Evolutionary conservation across 192 early-diverging fungal species (phyloP).

Genomic region (Linnemannia hyalina): DNA sequence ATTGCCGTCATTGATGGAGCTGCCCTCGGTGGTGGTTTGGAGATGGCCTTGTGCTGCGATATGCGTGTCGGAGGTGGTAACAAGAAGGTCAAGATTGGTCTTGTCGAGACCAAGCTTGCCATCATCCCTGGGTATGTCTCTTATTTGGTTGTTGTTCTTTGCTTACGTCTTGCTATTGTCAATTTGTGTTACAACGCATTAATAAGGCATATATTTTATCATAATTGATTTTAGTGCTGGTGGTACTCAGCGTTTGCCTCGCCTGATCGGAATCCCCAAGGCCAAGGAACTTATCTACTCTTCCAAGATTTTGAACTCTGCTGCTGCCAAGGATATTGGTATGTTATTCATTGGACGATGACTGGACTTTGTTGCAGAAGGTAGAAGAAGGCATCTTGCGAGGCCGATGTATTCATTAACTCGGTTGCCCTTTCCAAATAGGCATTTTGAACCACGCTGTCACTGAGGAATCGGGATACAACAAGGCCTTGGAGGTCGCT

Average conservation of each 20-base stretch:
- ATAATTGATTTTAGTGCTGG: slow-evolving; percentile 76
- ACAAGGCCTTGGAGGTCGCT: slow-evolving; percentile 85
- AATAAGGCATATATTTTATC: not conserved
- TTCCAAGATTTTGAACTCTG: slow-evolving; percentile 73
- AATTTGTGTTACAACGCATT: not conserved
- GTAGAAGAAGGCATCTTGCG: too few relatives aligned
- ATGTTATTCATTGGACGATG: not conserved
- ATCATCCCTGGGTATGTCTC: slow-evolving; percentile 90
- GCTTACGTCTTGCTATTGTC: not conserved
- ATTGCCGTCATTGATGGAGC: slow-evolving; percentile 95
- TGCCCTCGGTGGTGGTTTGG: slow-evolving; percentile 93
- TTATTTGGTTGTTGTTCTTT: not conserved
- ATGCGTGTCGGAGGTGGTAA: slow-evolving; percentile 84
- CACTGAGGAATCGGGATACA: slow-evolving; percentile 70
- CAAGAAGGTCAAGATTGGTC: slow-evolving; percentile 80
- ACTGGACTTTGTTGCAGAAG: not conserved
- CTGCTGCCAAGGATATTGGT: slow-evolving; percentile 75
- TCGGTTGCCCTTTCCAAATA: slow-evolving; percentile 10
- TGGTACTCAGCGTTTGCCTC: slow-evolving; percentile 92
- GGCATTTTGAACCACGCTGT: slow-evolving; percentile 87
- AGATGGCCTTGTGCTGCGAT: slow-evolving; percentile 92
- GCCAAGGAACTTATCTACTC: slow-evolving; percentile 97
- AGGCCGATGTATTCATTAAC: not conserved
- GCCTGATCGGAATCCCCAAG: slow-evolving; percentile 86
- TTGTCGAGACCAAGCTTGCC: slow-evolving; percentile 93